Evolutionary conservation across 371 early-diverging fungal genomes (phyloP).

Genomic region (Mucor saturninus): DNA sequence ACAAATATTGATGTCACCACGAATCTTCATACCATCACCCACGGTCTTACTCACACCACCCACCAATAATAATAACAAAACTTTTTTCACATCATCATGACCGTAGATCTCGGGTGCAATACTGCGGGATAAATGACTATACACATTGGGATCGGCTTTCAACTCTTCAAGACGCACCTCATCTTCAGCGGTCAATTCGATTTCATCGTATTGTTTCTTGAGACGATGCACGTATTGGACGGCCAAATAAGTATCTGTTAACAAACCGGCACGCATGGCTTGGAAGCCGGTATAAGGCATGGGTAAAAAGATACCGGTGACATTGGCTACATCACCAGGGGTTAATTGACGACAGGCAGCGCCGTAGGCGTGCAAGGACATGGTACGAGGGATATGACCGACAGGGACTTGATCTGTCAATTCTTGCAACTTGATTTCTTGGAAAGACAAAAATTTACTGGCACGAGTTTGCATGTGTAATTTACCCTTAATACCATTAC

Average conservation of each 20-base stretch:
- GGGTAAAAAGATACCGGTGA: slow-evolving; percentile 95
- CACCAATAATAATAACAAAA: slow-evolving; percentile 85
- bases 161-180: slow-evolving; percentile 68
- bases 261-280: slow-evolving; percentile 91
- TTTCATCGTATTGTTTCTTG: slow-evolving; percentile 89
- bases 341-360: slow-evolving; percentile 80
- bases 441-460: slow-evolving; percentile 93
- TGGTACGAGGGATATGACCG: slow-evolving; percentile 97
- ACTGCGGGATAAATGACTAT: slow-evolving; percentile 85
- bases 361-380: slow-evolving; percentile 92
- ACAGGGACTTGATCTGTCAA: slow-evolving; percentile 98
- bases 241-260: slow-evolving; percentile 96
- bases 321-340: slow-evolving; percentile 92
- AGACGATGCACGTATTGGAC: slow-evolving; percentile 85
- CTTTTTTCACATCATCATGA: slow-evolving; percentile 96
- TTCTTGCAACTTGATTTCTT: slow-evolving; percentile 96
- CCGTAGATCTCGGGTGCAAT: slow-evolving; percentile 99
- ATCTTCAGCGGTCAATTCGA: slow-evolving; percentile 71
- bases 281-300: slow-evolving; percentile 94
- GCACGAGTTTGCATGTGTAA: slow-evolving; percentile 95
- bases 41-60: slow-evolving; percentile 89
- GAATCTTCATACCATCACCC: slow-evolving; percentile 92
- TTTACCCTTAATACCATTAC: slow-evolving; percentile 85
- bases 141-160: slow-evolving; percentile 73
- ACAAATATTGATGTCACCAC: slow-evolving; percentile 95